Base-by-base conservation (phyloP, 257 asterid species). In the Gardenia jasminoides region DNA sequence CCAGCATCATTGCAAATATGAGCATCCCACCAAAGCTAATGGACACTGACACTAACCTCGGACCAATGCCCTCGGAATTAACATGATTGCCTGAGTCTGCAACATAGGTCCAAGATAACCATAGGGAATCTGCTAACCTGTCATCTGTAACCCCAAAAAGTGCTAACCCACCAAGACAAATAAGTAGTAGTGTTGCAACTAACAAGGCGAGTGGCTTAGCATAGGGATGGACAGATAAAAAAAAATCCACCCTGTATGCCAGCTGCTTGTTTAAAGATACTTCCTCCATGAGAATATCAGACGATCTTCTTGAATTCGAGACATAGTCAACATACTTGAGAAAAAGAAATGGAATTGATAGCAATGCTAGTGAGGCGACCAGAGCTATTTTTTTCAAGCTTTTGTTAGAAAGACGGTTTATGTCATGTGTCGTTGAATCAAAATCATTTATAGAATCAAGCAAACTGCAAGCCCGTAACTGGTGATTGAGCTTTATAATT, bases 1-100 rank as follows among this genome's bases (percentile, higher is more conserved):
- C 98, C 78, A 93, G 98, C 98, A 93, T 91, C 98, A 93, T 93
- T 69, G 96, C 97, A 88, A 93, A 93, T 81, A 93, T 92, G 80
- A 93, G 97, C 98, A 93, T 93, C 83, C 98, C 98, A 81, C 97
- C 97, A 16, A 90, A 93, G 82, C 93, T 93, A 87, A 93, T 86
- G 71, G 94, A 86, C 75, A 93, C 94, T 2, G 96, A 91, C 68
- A 91, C 98, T 79, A 91, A 82, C 58, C 94, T 87, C 65, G 92
- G 92, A 70, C 97, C 96, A 15, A 89, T 64, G 85, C 96, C 97
- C 84, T 89, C 96, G 77, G 97, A 90, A 84, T 88, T 83, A 75
- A 97, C 89, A 88, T 93, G 98, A 82, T 88, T 93, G 81, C 97
- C 97, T 2, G 97, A 88, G 88, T 84, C 88, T 52, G 96, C 98